Base-by-base conservation (phyloP, 2,329 filamentous ascomycete species). In the Diaporthe capsici region DNA sequence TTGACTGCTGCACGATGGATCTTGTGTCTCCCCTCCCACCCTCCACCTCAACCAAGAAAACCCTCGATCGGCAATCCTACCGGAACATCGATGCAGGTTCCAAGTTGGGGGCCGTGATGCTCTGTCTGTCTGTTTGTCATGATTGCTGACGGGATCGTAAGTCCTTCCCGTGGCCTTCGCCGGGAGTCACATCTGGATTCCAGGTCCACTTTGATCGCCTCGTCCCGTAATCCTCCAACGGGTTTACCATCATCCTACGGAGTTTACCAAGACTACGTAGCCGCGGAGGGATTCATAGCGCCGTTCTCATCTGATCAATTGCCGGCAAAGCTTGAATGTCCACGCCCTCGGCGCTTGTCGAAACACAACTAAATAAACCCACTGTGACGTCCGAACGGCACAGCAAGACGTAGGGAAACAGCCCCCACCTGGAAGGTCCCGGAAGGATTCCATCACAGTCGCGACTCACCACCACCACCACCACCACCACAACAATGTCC, bases 401-500 rank as follows among this genome's bases (percentile, higher is more conserved):
- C 61, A 51, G 61, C 61, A 10, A 51, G 22, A 53, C 22, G 20
- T 15, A 53, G 10, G 20, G n/a, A 49, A 28, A 49, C 28, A 49
- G 63, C 63, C 63, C 63, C 63, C 63, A 68, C 44, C 44, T n/a
- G 17, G 44, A 25, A 25, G 47, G 22, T 7, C 47, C 31, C 47
- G 47, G 63, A 68, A 68, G 47, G 65, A 68, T 68, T 39, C 37
- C 63, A 51, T 53, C 47, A 39, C 15, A 53, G 47, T 53, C 47
- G 31, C 44, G 39, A 65, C 20, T 15, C 37, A 17, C 47, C 44
- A 70, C 15, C 44, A 31, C 31, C 31, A 31, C 31, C 31, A 31
- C 31, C 31, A 53, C 28, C 17, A 61, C n/a, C 22, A 71, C n/a
- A n/a, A n/a, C 12, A 17, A 77, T 80, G 77, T 67, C 77, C 55